Percentiles rank a stretch among this genome's conserved stretches.
phyloP scores from a whole-genome alignment of 495 filamentous ascomycete species.

The Cercophora samala region DNA sequence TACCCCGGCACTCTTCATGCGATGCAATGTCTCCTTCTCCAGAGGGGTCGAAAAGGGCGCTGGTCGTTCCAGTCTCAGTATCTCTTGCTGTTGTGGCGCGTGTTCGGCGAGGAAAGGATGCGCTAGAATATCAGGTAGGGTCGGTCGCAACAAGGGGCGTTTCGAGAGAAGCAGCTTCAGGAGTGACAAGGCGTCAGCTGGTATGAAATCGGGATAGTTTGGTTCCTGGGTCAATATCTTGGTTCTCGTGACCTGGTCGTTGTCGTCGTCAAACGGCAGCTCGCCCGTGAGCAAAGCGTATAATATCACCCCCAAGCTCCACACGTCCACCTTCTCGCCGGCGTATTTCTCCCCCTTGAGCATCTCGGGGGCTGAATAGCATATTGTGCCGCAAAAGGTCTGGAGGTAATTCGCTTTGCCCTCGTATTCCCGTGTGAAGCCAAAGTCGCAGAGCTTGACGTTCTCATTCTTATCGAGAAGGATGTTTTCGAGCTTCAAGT shows the following conservation, averaged over 20 bases:
- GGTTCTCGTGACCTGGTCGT: conserved; percentile 77
- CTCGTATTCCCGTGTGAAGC: conserved; percentile 96
- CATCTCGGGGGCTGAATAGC: conserved; percentile 98
- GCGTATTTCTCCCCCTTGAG: conserved; percentile 97
- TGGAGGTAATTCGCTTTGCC: conserved; percentile 92
- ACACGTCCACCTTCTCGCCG: conserved; percentile 95
- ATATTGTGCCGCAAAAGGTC: conserved; percentile 96
- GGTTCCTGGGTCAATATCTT: conserved; percentile 84
- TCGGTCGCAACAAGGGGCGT: conserved; percentile 77
- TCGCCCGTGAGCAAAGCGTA: conserved; percentile 91
- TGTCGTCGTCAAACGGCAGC: conserved; percentile 93
- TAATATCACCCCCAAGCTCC: conserved; percentile 95
- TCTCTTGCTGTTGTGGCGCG: conserved; percentile 84
- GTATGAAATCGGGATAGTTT: conserved; percentile 74
- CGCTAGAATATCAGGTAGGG: conserved; percentile 79
- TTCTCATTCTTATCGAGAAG: conserved; percentile 95
- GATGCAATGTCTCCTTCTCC: conserved; percentile 85
- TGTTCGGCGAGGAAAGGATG: conserved; percentile 88
- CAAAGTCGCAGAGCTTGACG: conserved; percentile 98
- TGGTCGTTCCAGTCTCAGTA: conserved; percentile 78
- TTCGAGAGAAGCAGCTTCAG: conserved; percentile 80
- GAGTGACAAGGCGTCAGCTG: conserved; percentile 70
- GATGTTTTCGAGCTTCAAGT: conserved; percentile 96
- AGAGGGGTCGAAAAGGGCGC: conserved; percentile 82
- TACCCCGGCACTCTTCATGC: conserved; percentile 93